Conservation (phyloP, 148 eudicot genomes). For the Hydrangea macrophylla region DNA sequence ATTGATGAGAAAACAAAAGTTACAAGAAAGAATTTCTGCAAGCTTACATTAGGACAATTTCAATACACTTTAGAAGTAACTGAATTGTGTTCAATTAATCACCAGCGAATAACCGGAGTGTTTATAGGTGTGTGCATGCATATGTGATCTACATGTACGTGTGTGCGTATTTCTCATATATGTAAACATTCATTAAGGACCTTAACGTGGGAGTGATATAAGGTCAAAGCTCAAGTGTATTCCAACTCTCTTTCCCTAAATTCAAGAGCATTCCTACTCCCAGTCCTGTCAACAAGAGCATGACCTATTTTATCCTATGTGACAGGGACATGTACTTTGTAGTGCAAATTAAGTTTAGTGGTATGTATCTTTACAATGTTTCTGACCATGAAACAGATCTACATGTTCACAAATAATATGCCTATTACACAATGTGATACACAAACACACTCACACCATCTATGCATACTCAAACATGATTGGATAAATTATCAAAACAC, state of each 20-base stretch:
- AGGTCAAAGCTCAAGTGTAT: too few species aligned
- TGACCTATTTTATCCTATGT: not conserved
- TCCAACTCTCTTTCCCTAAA: too few species aligned
- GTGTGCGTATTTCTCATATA: not conserved
- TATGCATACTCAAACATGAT: not conserved
- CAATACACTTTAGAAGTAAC: not conserved
- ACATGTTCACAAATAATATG: too few species aligned
- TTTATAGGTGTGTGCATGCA: not conserved
- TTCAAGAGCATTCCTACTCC: not conserved
- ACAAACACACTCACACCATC: not conserved
- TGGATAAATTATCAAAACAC: not conserved
- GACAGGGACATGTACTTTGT: too few species aligned
- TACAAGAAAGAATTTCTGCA: not conserved
- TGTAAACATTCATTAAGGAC: too few species aligned
- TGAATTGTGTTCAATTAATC: not conserved
- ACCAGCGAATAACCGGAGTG: not conserved
- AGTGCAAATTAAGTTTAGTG: too few species aligned
- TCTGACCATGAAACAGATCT: not conserved
- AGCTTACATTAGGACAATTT: not conserved
- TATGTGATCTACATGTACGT: not conserved
- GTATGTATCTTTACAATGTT: too few species aligned
- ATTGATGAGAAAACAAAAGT: not conserved
- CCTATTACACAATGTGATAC: too few species aligned
- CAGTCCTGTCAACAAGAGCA: not conserved
- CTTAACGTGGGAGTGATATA: too few species aligned